Conservation (phyloP, 768 basidiomycete species). For the Pleurotus platypus region DNA sequence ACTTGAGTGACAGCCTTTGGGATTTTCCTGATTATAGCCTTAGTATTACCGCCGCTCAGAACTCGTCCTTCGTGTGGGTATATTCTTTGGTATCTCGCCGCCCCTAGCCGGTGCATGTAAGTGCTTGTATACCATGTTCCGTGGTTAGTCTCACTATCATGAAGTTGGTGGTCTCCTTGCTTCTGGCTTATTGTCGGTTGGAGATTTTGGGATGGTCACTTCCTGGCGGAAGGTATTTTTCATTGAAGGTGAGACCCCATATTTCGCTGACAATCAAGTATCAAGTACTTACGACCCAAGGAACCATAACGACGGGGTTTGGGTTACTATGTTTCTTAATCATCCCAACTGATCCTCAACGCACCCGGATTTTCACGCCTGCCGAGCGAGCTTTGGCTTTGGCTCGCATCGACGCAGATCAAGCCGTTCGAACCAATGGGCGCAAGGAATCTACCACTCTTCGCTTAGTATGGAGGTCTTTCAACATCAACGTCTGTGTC, state of each 20-base stretch:
- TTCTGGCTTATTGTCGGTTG: slow-evolving; percentile 27
- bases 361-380: slow-evolving; percentile 26
- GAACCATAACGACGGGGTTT: slow-evolving; percentile 33
- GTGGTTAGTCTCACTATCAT: background rate
- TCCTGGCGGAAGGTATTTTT: slow-evolving; percentile 42
- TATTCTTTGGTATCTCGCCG: slow-evolving; percentile 32
- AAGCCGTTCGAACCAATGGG: slow-evolving; percentile 22
- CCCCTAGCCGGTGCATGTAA: slow-evolving; percentile 32
- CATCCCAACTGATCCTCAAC: slow-evolving; percentile 31
- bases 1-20: background rate
- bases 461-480: slow-evolving; percentile 23
- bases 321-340: slow-evolving; percentile 31
- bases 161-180: slow-evolving; percentile 35
- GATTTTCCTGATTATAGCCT: background rate
- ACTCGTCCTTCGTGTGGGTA: slow-evolving; percentile 30
- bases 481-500: slow-evolving; percentile 23
- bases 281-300: slow-evolving; percentile 10
- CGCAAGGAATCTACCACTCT: slow-evolving; percentile 26
- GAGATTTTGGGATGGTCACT: slow-evolving; percentile 25
- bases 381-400: slow-evolving; percentile 31
- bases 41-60: slow-evolving; percentile 35
- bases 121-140: slow-evolving; percentile 9
- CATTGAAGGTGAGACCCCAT: slow-evolving; percentile 28
- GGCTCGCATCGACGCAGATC: slow-evolving; percentile 31
- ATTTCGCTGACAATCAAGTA: background rate